Evolutionary conservation across 2,329 filamentous ascomycete genomes (phyloP), one percentile per base, ranked within the genome.

Genomic region (Monosporascus sp.): DNA sequence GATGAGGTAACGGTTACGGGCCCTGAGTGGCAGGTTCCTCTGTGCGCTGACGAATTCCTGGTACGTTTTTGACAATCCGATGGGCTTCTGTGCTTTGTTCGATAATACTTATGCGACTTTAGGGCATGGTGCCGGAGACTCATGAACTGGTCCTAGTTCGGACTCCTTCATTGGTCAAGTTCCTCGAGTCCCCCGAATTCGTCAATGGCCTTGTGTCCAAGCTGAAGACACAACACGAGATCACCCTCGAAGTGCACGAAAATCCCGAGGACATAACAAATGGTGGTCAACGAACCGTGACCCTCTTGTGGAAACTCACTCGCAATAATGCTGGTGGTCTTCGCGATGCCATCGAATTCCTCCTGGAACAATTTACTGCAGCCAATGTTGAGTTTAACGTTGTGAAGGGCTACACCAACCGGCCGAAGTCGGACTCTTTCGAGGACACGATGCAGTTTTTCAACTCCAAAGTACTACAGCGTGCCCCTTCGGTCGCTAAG

Each of bases 371-470:
- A 56, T 83, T 97, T 56, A 89, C 95, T 27, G 87, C 89, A 45
- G 88, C 91, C 47, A 89, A 89, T n/a, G 83, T 97, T n/a, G 90
- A 97, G 63, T 82, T 86, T 9, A 89, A 82, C 53, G 86, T 91
- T 42, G 85, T 97, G 65, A 95, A 95, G 70, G 94, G 94, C 50
- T 86, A 90, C n/a, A 94, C 97, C 59, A 91, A 93, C 20, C 88
- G 94, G n/a, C 94, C 94, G 57, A 97, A 97, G 75, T 97, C 94
- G 1, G 94, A 99, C 70, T 97, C 94, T 0, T 99, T 99, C 60
- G 94, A 99, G 69, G 93, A 99, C 63, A 96, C 93, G 7, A 80
- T 97, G 50, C 93, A 92, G 53, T 97, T 92, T 75, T 99, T 99
- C 66, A 90, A 97, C 68, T 97, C 93, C 2, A 97, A 97, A 74